Evolutionary conservation across 495 filamentous ascomycete species (phyloP), one percentile per base, ranked within the genome.

Genomic region (Polyplosphaeria fusca): DNA sequence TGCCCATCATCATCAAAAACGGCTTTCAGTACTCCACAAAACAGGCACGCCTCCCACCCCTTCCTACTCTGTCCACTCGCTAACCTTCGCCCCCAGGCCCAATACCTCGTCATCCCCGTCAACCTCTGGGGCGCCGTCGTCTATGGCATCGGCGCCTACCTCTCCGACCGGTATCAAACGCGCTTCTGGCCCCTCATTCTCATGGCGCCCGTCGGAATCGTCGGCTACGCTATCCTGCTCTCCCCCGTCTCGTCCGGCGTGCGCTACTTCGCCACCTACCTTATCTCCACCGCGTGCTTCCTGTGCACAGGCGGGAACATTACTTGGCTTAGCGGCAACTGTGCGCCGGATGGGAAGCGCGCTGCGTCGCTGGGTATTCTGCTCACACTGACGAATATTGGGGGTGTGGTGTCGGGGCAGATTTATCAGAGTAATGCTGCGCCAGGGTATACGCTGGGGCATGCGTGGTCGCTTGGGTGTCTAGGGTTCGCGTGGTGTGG

Each of bases 281-380:
- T 65, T 30, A 65, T 65, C 39, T 24, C 57, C 4, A 65, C 58
- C 5, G 62, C 62, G 13, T 65, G 62, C 37, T 65, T 61, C 58
- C 57, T 65, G 30, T 65, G 62, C 52, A 65, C 62, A 3, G 62
- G 62, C 26, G 37, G 43, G 24, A 65, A 65, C 37, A 65, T 65
- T 41, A 30, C 62, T 22, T 65, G 62, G 62, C 47, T 65, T 0
- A 39, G 28, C 4, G 52, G 41, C n/a, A 65, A 65, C 48, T 56
- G 62, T 55, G 73, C 73, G 0, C 71, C 71, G 0, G 74, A 76
- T 47, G 73, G 73, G 14, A 76, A 76, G 38, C 63, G 74, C 45
- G 73, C 70, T 16, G 73, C 71, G 5, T 69, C 60, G n/a, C 51
- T 76, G 7, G 74, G 74, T 9, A 70, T 76, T 24, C 40, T 68